A percentile compares a stretch with the other conserved stretches of the same genome.
These are phyloP conservation scores for Pelargonium myrrhifolium DNA, from an alignment of 441 rosid species.

Conservation along the genomic window DNA sequence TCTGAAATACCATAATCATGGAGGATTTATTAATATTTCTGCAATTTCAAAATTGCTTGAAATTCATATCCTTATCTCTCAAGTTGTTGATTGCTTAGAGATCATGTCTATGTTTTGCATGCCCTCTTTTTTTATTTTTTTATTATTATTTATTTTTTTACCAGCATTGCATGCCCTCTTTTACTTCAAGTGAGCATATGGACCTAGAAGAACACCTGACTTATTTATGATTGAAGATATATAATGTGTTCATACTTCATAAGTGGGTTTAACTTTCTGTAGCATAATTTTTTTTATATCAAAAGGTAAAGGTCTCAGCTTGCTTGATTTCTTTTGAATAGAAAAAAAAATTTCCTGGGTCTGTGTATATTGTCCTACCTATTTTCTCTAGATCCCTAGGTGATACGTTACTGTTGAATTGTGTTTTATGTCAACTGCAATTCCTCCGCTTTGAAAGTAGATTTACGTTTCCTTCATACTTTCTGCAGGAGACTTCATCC, in stretches of 20 bases:
- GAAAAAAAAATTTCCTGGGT: neutral
- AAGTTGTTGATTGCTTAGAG: neutral
- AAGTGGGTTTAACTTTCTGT: too few relatives aligned
- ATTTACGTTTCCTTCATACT: slow-evolving; percentile 17
- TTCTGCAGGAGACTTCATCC: slow-evolving; percentile 89
- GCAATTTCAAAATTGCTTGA: neutral
- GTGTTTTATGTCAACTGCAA: neutral
- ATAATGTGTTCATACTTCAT: neutral
- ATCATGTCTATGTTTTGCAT: neutral
- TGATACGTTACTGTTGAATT: neutral
- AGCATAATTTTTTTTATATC: neutral
- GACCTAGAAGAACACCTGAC: neutral
- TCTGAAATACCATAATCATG: neutral
- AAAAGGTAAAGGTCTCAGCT: neutral
- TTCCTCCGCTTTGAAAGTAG: slow-evolving; percentile 10
- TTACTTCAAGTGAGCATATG: slow-evolving; percentile 1
- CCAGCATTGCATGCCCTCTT: too few relatives aligned
- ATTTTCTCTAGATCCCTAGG: neutral
- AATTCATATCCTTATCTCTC: neutral
- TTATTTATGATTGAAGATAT: neutral
- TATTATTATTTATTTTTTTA: too few relatives aligned
- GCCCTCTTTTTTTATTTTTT: too few relatives aligned
- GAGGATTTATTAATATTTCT: neutral
- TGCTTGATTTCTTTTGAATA: neutral
- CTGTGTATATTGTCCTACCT: neutral